A percentile compares a stretch with the other conserved stretches of the same genome.
phyloP scores from a whole-genome alignment of 2,329 filamentous ascomycete genomes.

The Pestalotiopsis sp. region DNA sequence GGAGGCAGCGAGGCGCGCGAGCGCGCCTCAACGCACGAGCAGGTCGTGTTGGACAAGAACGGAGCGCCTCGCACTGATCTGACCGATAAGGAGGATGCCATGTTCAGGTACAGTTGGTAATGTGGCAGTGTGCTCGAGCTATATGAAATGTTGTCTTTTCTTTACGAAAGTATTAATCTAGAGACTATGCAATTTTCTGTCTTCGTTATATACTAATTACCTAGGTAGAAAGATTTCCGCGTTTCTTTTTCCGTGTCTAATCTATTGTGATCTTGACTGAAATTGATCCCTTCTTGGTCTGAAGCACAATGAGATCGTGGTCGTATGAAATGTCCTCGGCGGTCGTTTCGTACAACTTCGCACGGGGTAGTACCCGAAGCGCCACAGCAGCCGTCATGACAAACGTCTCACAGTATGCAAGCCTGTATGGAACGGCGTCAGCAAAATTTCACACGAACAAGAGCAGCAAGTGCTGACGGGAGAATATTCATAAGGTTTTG shows the following conservation, averaged over 20 bases:
- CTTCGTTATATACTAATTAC: neutral
- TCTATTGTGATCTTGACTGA: neutral
- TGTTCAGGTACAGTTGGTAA: conserved; percentile 35
- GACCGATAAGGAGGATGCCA: conserved; percentile 37
- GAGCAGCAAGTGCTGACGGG: neutral
- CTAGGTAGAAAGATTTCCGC: neutral
- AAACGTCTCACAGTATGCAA: conserved; percentile 28
- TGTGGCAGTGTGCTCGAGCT: neutral
- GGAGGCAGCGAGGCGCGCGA: neutral
- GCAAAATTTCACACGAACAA: neutral
- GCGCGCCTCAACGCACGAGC: conserved; percentile 13
- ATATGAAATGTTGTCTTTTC: neutral
- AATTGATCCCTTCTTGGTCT: conserved; percentile 12
- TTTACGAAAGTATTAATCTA: neutral
- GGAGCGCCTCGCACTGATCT: conserved; percentile 31
- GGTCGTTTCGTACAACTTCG: conserved; percentile 24
- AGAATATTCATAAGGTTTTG: neutral
- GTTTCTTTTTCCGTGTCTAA: neutral
- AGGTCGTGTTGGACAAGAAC: conserved; percentile 23
- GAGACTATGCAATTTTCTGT: neutral
- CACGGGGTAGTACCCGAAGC: conserved; percentile 26
- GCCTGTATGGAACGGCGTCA: conserved; percentile 14
- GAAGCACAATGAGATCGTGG: conserved; percentile 26
- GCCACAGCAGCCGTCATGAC: conserved; percentile 22
- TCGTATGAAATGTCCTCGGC: conserved; percentile 29